These are phyloP conservation scores for Yamadazyma nakazawae DNA, from an alignment of 805 yeast genomes.

Conservation along the genomic window DNA sequence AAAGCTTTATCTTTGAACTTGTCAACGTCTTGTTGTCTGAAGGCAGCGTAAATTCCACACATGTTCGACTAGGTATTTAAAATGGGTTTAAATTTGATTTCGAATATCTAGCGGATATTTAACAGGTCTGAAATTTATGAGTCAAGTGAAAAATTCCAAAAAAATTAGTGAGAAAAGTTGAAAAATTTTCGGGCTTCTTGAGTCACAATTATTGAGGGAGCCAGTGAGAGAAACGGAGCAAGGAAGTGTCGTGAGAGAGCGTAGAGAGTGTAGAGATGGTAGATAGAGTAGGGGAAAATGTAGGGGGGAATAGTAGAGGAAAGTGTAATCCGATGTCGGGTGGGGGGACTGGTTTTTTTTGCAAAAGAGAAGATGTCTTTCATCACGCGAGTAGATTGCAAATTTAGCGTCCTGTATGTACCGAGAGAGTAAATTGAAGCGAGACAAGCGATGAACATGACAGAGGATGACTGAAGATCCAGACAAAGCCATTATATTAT, in stretches of 20 bases:
- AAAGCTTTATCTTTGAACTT: constrained; percentile 84
- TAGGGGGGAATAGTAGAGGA: too few species aligned
- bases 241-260: not conserved
- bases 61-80: constrained; percentile 34
- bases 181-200: constrained; percentile 3
- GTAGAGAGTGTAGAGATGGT: not conserved
- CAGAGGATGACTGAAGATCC: too few species aligned
- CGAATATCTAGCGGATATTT: not conserved
- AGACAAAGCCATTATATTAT: too few species aligned
- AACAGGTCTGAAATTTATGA: not conserved
- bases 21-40: constrained; percentile 74
- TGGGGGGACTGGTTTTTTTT: too few species aligned
- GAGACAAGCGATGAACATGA: too few species aligned
- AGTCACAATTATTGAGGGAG: not conserved
- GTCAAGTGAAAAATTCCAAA: constrained; percentile 1
- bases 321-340: too few species aligned
- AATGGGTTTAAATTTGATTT: too few species aligned
- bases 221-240: not conserved
- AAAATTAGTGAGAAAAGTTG: not conserved
- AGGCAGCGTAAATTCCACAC: constrained; percentile 99
- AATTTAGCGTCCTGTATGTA: not conserved
- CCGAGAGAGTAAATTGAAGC: too few species aligned
- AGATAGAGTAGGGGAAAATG: not conserved
- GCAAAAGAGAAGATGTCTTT: too few species aligned
- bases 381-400: not conserved